A percentile compares a stretch with the other conserved stretches of the same genome.
Evolutionary conservation across 768 basidiomycete species (phyloP).

Genomic region (Lyophyllum decastes): DNA sequence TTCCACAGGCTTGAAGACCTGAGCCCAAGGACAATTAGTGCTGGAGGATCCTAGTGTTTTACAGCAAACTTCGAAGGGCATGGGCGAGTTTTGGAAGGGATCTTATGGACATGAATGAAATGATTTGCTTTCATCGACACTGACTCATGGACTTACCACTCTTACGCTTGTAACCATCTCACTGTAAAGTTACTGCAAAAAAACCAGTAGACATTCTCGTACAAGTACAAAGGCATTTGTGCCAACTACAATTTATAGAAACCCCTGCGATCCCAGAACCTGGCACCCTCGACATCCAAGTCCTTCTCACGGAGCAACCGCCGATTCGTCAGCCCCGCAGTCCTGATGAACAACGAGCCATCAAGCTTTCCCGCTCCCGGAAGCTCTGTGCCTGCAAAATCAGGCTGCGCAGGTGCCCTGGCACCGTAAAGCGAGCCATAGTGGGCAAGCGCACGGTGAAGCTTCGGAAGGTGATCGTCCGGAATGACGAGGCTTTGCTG

Average conservation of each 20-base stretch:
- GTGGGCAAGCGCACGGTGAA: conserved; percentile 51
- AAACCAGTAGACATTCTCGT: neutral
- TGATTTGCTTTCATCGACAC: no score
- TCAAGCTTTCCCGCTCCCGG: conserved; percentile 55
- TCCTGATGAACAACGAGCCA: conserved; percentile 63
- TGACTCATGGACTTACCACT: no score
- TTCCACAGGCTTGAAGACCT: no score
- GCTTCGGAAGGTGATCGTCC: conserved; percentile 50
- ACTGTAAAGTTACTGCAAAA: neutral
- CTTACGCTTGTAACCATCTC: no score
- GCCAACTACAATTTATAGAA: conserved; percentile 1
- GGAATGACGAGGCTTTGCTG: conserved; percentile 54
- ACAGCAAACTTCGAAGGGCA: no score
- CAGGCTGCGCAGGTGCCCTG: conserved; percentile 22
- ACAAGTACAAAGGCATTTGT: no score
- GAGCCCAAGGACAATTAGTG: no score
- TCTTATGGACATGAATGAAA: no score
- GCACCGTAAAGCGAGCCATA: conserved; percentile 45
- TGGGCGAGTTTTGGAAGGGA: no score
- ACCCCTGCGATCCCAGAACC: conserved; percentile 10
- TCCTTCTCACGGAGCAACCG: conserved; percentile 22
- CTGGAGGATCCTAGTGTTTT: no score
- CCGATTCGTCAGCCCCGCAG: conserved; percentile 52
- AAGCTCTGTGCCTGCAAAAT: conserved; percentile 38
- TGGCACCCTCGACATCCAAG: neutral